These are phyloP conservation scores for Teratosphaeria viscida DNA, from an alignment of 2,329 filamentous ascomycete genomes.

Conservation along the genomic window DNA sequence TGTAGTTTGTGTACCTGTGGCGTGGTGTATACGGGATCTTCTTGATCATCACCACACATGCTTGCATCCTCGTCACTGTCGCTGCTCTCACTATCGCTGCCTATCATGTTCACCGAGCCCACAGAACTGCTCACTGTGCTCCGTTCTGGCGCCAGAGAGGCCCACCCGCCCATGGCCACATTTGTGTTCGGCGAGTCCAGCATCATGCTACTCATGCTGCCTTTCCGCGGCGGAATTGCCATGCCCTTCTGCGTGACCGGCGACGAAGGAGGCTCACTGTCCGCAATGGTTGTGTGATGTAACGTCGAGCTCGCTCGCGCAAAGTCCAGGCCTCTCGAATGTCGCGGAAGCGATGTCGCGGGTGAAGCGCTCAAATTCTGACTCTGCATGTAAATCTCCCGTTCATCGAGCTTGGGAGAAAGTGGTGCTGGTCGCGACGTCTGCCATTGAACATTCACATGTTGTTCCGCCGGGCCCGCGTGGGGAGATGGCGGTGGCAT, in stretches of 20 bases:
- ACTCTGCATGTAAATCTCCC: constrained; percentile 35
- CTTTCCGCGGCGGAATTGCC: constrained; percentile 46
- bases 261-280: constrained; percentile 85
- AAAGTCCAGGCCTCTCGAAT: constrained; percentile 86
- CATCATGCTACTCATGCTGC: constrained; percentile 28
- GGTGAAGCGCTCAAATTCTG: constrained; percentile 46
- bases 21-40: constrained; percentile 70
- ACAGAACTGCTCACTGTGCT: constrained; percentile 68
- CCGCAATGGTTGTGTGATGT: constrained; percentile 88
- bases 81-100: constrained; percentile 65
- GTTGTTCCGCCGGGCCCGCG: background rate
- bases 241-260: constrained; percentile 66
- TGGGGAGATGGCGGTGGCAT: constrained; percentile 39
- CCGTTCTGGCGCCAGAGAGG: constrained; percentile 44
- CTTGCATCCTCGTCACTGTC: constrained; percentile 49
- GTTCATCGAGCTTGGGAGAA: constrained; percentile 19
- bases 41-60: constrained; percentile 38
- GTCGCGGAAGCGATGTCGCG: constrained; percentile 74
- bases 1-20: constrained; percentile 60
- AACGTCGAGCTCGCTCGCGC: constrained; percentile 86
- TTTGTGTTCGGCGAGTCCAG: constrained; percentile 52
- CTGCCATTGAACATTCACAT: background rate
- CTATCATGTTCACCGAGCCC: constrained; percentile 68
- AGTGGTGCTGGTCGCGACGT: constrained; percentile 7
- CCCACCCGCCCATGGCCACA: constrained; percentile 17